A percentile compares a stretch with the other conserved stretches of the same genome.
Evolutionary conservation across 2,329 filamentous ascomycete species (phyloP).

Genomic region (Diplocarpon mali): DNA sequence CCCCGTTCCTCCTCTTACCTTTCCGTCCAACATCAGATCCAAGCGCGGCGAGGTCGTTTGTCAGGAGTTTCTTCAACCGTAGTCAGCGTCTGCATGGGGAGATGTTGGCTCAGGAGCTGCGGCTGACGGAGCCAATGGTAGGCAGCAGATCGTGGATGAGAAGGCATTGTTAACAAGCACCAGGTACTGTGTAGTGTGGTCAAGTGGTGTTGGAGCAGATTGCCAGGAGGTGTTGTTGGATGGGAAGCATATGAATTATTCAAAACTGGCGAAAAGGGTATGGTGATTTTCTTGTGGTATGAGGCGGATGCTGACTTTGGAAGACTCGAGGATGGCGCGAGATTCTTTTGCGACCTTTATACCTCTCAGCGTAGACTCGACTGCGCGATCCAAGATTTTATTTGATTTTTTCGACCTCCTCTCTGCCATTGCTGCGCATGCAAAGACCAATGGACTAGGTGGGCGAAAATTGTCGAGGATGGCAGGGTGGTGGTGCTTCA

Average conservation of each 20-base stretch:
- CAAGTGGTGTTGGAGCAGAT: slow-evolving; percentile 97
- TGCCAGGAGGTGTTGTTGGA: slow-evolving; percentile 82
- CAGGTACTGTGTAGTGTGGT: slow-evolving; percentile 86
- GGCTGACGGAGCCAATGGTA: slow-evolving; percentile 91
- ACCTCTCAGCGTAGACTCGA: slow-evolving; percentile 81
- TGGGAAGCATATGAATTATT: slow-evolving; percentile 98
- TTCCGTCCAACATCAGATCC: slow-evolving; percentile 91
- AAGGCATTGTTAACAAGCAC: slow-evolving; percentile 19
- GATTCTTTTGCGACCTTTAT: slow-evolving; percentile 97
- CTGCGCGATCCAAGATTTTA: slow-evolving; percentile 76
- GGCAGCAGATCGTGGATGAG: slow-evolving; percentile 22
- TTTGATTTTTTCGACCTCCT: slow-evolving; percentile 95
- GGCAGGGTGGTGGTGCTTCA: slow-evolving; percentile 98
- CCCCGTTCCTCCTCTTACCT: slow-evolving; percentile 84
- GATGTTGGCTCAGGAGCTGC: slow-evolving; percentile 69
- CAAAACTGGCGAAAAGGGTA: slow-evolving; percentile 86
- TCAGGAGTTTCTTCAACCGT: slow-evolving; percentile 82
- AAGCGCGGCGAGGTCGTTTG: slow-evolving; percentile 81
- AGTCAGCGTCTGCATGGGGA: slow-evolving; percentile 56
- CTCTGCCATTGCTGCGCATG: slow-evolving; percentile 81
- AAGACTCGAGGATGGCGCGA: slow-evolving; percentile 83
- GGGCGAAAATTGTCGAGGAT: slow-evolving; percentile 89
- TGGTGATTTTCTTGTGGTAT: slow-evolving; percentile 14
- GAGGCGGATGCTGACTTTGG: slow-evolving; percentile 4
- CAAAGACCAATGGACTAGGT: slow-evolving; percentile 85